phyloP scores from a whole-genome alignment of 176 grass and related monocot genomes.

The Carex scoparia region DNA sequence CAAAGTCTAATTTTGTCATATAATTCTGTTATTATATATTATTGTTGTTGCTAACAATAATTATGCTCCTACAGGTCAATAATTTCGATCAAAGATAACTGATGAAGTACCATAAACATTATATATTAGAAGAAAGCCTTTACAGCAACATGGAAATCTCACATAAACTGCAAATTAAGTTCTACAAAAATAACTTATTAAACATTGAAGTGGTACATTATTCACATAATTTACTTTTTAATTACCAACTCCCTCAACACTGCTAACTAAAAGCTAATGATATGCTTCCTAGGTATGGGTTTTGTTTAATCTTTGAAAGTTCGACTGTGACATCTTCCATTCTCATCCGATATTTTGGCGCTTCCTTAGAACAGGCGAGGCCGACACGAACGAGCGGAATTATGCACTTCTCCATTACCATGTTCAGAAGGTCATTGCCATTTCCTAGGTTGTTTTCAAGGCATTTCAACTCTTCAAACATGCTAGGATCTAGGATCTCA shows the following conservation, averaged over 20 bases:
- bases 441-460: neutral
- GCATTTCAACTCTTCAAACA: neutral
- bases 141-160: too few species aligned
- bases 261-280: neutral
- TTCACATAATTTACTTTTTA: neutral
- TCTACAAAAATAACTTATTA: neutral
- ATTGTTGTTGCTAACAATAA: too few species aligned
- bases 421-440: neutral
- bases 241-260: neutral
- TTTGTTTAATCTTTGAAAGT: neutral
- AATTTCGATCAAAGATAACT: too few species aligned
- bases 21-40: too few species aligned
- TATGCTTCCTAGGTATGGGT: neutral
- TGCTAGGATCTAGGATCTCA: constrained; percentile 13
- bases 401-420: neutral
- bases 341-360: constrained; percentile 15
- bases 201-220: neutral
- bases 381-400: neutral
- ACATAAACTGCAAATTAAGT: neutral
- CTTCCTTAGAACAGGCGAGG: constrained; percentile 20
- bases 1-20: too few species aligned
- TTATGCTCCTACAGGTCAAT: too few species aligned
- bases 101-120: too few species aligned
- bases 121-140: too few species aligned
- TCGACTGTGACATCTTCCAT: neutral